Evolutionary conservation across 2,329 filamentous ascomycete genomes (phyloP).

Genomic region (Arthrocladium fulminans): DNA sequence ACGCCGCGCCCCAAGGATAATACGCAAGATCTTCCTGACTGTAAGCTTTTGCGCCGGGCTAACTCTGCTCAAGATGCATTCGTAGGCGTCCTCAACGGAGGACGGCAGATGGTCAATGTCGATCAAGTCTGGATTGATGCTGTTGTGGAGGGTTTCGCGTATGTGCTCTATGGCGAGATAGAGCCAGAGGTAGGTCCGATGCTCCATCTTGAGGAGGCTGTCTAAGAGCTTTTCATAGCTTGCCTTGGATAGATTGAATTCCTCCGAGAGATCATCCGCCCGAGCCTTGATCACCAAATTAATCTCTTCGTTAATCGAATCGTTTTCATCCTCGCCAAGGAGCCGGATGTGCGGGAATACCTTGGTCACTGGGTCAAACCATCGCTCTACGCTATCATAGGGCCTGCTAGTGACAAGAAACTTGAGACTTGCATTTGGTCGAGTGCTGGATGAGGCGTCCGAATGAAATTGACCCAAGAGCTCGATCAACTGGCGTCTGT

Average conservation of each 20-base stretch:
- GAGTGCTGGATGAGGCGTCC: constrained; percentile 3
- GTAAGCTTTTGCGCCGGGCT: background rate
- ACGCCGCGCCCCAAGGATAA: constrained; percentile 23
- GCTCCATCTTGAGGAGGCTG: constrained; percentile 11
- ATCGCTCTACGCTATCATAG: constrained; percentile 22
- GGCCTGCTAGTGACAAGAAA: constrained; percentile 27
- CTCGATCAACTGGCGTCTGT: constrained; percentile 9
- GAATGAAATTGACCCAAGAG: constrained; percentile 1
- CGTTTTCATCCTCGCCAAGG: constrained; percentile 20
- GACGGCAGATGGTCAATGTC: constrained; percentile 17
- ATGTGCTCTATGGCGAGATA: constrained; percentile 19
- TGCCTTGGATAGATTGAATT: background rate
- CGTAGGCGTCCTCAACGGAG: constrained; percentile 25
- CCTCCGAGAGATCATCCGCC: constrained; percentile 11
- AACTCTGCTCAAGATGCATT: constrained; percentile 21
- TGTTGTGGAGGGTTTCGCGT: constrained; percentile 9
- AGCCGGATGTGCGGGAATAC: constrained; percentile 15
- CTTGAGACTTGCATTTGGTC: constrained; percentile 15
- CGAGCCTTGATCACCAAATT: constrained; percentile 16
- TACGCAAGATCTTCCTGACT: constrained; percentile 20
- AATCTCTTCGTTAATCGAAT: constrained; percentile 20
- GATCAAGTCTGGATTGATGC: constrained; percentile 11
- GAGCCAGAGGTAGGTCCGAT: constrained; percentile 27
- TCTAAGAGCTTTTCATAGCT: background rate
- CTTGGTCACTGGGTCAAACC: constrained; percentile 13